Base-by-base conservation (phyloP, 208 protist genomes). In the Trypanosoma brucei region DNA sequence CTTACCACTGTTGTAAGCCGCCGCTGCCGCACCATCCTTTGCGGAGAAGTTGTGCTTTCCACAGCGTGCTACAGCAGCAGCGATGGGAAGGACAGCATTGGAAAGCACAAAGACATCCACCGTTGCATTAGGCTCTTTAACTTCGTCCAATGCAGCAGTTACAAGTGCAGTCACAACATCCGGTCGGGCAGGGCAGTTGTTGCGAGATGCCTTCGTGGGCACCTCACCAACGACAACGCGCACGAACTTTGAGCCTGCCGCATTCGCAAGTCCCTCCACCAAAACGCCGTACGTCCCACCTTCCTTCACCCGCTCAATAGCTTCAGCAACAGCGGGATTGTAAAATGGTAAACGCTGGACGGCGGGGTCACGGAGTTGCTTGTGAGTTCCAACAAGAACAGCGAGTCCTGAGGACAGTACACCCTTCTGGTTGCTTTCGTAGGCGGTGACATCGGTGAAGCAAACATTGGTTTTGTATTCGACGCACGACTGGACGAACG, bases 181-280 rank as follows among this genome's bases (percentile, higher is more conserved):
- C 1, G 85, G 76, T 38, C 81, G 85, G 55, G 82, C 76, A 4
- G 81, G 66, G 69, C 81, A 88, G 72, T 92, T 92, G 11, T 65
- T 80, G 69, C 81, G 81, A 46, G 85, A 77, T 30, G 75, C 79
- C 59, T 58, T 68, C 2, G 74, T 54, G 30, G 81, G 79, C 69
- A 92, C 59, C 42, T 70, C 72, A 5, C 57, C 68, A 39, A 92
- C 71, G n/a, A 68, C 62, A 49, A 88, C 67, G 11, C 60, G 55
- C 45, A 68, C 63, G 66, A 70, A 84, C 38, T 61, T 63, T 48
- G 3, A 37, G 22, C 31, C 42, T 44, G 59, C 55, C 51, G 2
- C 35, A 35, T 74, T 73, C 40, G 40, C 56, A 3, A 78, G 11
- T 9, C 65, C 64, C 46, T 71, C 59, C 37, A 40, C 59, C 9